Conservation (phyloP, 768 basidiomycete genomes). For the Lentinus tigrinus region DNA sequence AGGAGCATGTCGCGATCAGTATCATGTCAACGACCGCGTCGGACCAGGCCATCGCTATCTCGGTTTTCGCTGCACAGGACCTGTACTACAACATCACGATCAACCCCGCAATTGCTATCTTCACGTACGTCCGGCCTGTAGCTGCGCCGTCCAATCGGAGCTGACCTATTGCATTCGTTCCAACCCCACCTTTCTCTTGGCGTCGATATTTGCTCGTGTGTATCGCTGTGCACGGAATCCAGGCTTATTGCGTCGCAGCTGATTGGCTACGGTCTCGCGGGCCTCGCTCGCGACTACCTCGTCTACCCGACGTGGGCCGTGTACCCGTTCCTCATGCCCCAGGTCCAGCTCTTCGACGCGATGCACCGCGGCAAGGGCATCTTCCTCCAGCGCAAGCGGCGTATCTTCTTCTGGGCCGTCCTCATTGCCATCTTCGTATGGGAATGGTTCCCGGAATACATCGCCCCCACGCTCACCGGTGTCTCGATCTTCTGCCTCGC, state of each 20-base stretch:
- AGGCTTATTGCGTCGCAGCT: constrained; percentile 29
- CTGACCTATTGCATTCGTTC: neutral
- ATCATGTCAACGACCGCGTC: constrained; percentile 28
- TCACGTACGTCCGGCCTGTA: constrained; percentile 27
- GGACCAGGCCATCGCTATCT: constrained; percentile 25
- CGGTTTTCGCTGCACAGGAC: constrained; percentile 24
- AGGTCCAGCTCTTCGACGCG: constrained; percentile 43
- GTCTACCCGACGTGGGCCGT: constrained; percentile 51
- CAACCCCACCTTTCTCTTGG: no score
- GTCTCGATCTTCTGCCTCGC: constrained; percentile 59
- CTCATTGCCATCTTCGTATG: constrained; percentile 41
- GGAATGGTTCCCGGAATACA: constrained; percentile 41
- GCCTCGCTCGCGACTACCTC: constrained; percentile 46
- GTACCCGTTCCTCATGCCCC: constrained; percentile 41
- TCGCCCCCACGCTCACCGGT: constrained; percentile 48
- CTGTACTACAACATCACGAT: constrained; percentile 37
- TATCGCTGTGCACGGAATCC: no score
- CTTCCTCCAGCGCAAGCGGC: constrained; percentile 36
- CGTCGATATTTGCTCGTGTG: no score
- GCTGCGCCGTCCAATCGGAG: neutral
- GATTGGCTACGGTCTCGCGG: constrained; percentile 31
- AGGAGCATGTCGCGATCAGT: constrained; percentile 32
- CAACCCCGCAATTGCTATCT: constrained; percentile 27
- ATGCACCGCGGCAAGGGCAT: constrained; percentile 41
- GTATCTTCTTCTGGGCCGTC: constrained; percentile 31